Evolutionary conservation across 2,329 filamentous ascomycete species (phyloP), one percentile per base, ranked within the genome.

Genomic region (Verticillium isaacii): DNA sequence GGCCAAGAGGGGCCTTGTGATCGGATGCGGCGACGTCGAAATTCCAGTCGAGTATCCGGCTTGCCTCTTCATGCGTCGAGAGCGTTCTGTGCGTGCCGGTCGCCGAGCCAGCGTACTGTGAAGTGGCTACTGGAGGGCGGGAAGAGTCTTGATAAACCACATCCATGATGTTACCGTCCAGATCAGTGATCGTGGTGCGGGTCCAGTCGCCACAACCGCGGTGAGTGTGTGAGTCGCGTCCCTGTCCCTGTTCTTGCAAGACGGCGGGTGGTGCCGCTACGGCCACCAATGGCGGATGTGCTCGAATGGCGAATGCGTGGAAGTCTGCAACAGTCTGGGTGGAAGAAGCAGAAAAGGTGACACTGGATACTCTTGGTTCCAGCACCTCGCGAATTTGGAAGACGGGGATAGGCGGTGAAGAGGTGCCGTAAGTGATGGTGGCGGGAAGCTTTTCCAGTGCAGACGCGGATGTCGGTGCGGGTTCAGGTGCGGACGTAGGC

Each of bases 161-260:
- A 71, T 95, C 91, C 71, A 96, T 87, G 68, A 85, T 90, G 77
- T 96, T 96, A 58, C 91, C 91, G 77, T 96, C 92, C 60, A 91
- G 83, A 74, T 96, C 92, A 63, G 87, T 83, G 50, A 92, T 87
- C 81, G 78, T 85, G 79, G 75, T 84, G 77, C 69, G 74, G 66
- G 68, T 75, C 65, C 75, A 76, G 66, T 72, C 73, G 71, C 69
- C 70, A 52, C 45, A 23, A 52, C 45, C 45, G 65, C 61, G 45
- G 45, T 52, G 45, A 23, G 45, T 7, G 17, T 32, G 25, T 56
- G 54, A 56, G n/a, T 56, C 54, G 54, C 32, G 54, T 52, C n/a
- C 45, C 11, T 12, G 45, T 23, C 45, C 19, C 45, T 25, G 45
- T 52, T 19, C 45, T 19, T 52, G 45, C n/a, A 19, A 52, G 45